These are phyloP conservation scores for Kodamaea neixiangensis DNA, from an alignment of 805 yeast species.

Conservation along the genomic window DNA sequence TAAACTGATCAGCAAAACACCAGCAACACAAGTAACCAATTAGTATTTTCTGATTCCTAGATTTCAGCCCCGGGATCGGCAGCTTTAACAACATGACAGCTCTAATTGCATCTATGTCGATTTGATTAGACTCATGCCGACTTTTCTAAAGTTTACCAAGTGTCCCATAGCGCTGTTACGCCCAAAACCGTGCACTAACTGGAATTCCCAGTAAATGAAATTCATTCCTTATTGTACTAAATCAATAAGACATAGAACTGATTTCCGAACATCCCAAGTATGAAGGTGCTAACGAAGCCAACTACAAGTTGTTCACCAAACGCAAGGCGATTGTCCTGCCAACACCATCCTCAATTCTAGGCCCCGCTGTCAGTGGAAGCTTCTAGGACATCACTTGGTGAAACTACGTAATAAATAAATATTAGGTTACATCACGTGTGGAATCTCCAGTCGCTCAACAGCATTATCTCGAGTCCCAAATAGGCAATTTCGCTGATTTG, in stretches of 20 bases:
- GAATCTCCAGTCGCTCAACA: background rate
- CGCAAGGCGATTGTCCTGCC: background rate
- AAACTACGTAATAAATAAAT: background rate
- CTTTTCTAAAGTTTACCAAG: too few relatives aligned
- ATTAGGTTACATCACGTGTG: background rate
- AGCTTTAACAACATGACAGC: too few relatives aligned
- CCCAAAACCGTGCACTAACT: too few relatives aligned
- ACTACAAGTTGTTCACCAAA: background rate
- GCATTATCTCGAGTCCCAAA: background rate
- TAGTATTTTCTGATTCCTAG: too few relatives aligned
- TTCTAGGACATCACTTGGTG: constrained; percentile 1
- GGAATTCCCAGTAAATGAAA: background rate
- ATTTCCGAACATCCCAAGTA: background rate
- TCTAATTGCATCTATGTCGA: too few relatives aligned
- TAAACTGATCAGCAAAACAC: too few relatives aligned
- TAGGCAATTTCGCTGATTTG: background rate
- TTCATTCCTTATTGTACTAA: background rate
- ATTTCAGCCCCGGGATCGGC: too few relatives aligned
- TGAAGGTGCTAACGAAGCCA: background rate
- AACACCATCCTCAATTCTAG: background rate
- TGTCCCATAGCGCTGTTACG: too few relatives aligned
- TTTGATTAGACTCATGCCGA: too few relatives aligned
- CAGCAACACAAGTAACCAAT: too few relatives aligned
- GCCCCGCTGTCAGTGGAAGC: background rate
- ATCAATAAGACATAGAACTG: background rate